These are phyloP conservation scores for Claviceps sp. DNA, from an alignment of 2,329 filamentous ascomycete species.

Conservation along the genomic window DNA sequence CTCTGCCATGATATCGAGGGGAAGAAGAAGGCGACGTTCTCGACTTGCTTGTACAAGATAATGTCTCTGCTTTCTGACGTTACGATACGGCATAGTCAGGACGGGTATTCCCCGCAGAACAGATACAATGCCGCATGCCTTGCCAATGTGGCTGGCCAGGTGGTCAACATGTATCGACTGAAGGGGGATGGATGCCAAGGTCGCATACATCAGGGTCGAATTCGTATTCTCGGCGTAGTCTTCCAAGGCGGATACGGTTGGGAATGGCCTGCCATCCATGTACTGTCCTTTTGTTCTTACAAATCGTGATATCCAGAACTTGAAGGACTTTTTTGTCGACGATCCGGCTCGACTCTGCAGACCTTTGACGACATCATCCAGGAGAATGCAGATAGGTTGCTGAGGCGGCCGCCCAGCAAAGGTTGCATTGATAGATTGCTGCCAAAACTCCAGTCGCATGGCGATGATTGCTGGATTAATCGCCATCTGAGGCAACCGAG, in stretches of 20 bases:
- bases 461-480: slow-evolving; percentile 76
- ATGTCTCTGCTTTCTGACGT: slow-evolving; percentile 29
- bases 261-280: slow-evolving; percentile 71
- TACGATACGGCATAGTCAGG: slow-evolving; percentile 58
- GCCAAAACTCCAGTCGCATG: slow-evolving; percentile 92
- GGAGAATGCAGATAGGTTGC: slow-evolving; percentile 78
- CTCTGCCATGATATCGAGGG: slow-evolving; percentile 81
- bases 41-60: slow-evolving; percentile 22
- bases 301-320: slow-evolving; percentile 63
- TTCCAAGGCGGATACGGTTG: slow-evolving; percentile 60
- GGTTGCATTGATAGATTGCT: slow-evolving; percentile 66
- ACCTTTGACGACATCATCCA: slow-evolving; percentile 57
- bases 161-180: slow-evolving; percentile 80
- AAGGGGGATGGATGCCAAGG: slow-evolving; percentile 64
- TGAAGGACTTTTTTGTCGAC: slow-evolving; percentile 37
- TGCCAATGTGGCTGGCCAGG: slow-evolving; percentile 87
- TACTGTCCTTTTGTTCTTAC: slow-evolving; percentile 72
- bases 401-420: slow-evolving; percentile 69
- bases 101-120: slow-evolving; percentile 79
- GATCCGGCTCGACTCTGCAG: slow-evolving; percentile 34
- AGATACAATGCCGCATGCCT: slow-evolving; percentile 78
- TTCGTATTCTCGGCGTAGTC: slow-evolving; percentile 92
- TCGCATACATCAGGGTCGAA: slow-evolving; percentile 81
- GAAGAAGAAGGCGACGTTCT: slow-evolving; percentile 56
- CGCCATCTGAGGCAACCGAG: slow-evolving; percentile 78